These are phyloP conservation scores for Hypoxylon sp. DNA, from an alignment of 2,329 filamentous ascomycete species.

Conservation along the genomic window DNA sequence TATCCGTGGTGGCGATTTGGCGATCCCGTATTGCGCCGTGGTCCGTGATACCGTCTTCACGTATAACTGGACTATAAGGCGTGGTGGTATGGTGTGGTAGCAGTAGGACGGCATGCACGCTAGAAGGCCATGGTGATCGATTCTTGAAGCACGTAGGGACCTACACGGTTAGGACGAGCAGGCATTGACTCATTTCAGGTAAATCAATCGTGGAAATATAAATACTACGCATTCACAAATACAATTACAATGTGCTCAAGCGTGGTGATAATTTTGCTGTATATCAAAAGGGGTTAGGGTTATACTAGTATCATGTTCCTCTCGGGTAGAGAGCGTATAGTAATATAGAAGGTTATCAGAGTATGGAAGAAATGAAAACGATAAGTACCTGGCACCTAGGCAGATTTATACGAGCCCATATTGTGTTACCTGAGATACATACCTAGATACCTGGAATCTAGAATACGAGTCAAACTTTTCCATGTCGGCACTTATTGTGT, in stretches of 20 bases:
- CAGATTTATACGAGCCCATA: slow-evolving; percentile 8
- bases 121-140: slow-evolving; percentile 15
- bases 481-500: background rate
- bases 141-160: slow-evolving; percentile 11
- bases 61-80: slow-evolving; percentile 4
- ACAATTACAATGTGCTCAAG: slow-evolving; percentile 9
- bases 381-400: background rate
- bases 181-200: slow-evolving; percentile 3
- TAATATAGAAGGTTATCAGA: slow-evolving; percentile 3
- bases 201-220: slow-evolving; percentile 31
- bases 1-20: slow-evolving; percentile 13
- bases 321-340: slow-evolving; percentile 3
- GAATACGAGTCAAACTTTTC: slow-evolving; percentile 3
- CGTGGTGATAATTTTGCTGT: slow-evolving; percentile 8
- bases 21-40: slow-evolving; percentile 17
- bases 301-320: slow-evolving; percentile 5
- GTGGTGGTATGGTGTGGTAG: slow-evolving; percentile 2
- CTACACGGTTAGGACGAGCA: slow-evolving; percentile 4
- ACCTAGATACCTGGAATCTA: background rate
- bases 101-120: slow-evolving; percentile 9
- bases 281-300: background rate
- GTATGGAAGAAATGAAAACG: slow-evolving; percentile 5
- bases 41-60: background rate
- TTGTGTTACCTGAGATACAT: slow-evolving; percentile 5
- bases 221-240: slow-evolving; percentile 18